Base-by-base conservation (phyloP, 179 eudicot genomes). In the Heliamphora ciliata region DNA sequence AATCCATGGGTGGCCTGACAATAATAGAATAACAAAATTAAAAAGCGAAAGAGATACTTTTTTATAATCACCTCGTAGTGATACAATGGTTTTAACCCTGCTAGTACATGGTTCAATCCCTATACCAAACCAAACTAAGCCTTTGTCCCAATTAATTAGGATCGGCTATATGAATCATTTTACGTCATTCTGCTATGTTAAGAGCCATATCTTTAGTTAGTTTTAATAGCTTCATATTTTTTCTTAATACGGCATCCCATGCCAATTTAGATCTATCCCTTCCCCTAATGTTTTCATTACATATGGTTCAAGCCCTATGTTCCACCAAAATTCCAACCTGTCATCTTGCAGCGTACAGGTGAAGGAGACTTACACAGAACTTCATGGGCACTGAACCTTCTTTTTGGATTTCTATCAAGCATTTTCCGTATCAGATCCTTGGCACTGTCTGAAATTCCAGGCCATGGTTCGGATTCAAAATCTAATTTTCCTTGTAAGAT, bases 1-100 rank as follows among this genome's bases (percentile, higher is more conserved):
- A 83, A 93, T 89, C 97, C 97, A 93, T 40, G 95, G 95, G 88
- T 93, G 97, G 76, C 93, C 97, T 93, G 89, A 73, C 55, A 76
- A 64, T 82, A 60, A 79, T 77, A 77, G 47, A 66, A 61, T 31
- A 55, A 74, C 18, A 80, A 50, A 46, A 61, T 11, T 10, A 17
- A 46, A 76, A 11, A 13, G 52, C 17, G 14, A 74, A 52, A 11
- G 48, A 40, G 1, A 18, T 1, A 54, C 40, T 21, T 56, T 56
- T 55, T 13, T 3, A 14, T 18, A 17, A 46, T 71, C 55, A 58
- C 17, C 13, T 46, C 21, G 71, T 10, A 60, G 11, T 46, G 76
- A 44, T 65, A 4, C 6, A 17, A 59, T 15, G 31, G 3, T 46
- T 65, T 68, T 4, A 55, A 67, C 47, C 52, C 60, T 44, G 48